These are phyloP conservation scores for Aspergillus costaricaensis DNA, from an alignment of 2,329 filamentous ascomycete genomes.

Conservation along the genomic window DNA sequence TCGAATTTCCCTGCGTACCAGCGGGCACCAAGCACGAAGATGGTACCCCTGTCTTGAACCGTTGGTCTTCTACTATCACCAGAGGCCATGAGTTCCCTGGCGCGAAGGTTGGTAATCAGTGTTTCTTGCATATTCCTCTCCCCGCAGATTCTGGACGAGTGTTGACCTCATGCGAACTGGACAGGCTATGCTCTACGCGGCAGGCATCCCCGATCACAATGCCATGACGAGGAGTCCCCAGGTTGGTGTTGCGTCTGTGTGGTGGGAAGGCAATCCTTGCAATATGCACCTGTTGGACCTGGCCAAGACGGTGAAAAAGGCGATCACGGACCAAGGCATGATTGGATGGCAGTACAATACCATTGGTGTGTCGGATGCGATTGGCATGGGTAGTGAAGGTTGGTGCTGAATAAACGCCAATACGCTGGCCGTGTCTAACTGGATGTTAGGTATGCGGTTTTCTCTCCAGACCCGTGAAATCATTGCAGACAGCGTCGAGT, in stretches of 20 bases:
- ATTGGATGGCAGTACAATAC: slow-evolving; percentile 95
- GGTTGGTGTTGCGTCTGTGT: slow-evolving; percentile 86
- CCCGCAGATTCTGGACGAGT: not conserved
- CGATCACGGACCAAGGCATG: slow-evolving; percentile 80
- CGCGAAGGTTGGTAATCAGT: slow-evolving; percentile 64
- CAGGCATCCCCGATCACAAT: slow-evolving; percentile 78
- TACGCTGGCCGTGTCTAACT: slow-evolving; percentile 18
- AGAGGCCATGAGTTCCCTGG: slow-evolving; percentile 86
- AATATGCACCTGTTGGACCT: slow-evolving; percentile 80
- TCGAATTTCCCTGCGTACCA: slow-evolving; percentile 59
- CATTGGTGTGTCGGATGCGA: slow-evolving; percentile 84
- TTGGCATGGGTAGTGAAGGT: slow-evolving; percentile 95
- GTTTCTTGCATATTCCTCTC: not conserved
- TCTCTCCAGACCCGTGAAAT: slow-evolving; percentile 88
- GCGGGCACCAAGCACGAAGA: slow-evolving; percentile 54
- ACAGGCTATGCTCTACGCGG: slow-evolving; percentile 91
- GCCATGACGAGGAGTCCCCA: slow-evolving; percentile 90
- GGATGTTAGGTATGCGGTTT: slow-evolving; percentile 78
- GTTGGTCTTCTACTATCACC: slow-evolving; percentile 81
- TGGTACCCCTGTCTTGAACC: slow-evolving; percentile 71
- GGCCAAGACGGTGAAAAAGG: slow-evolving; percentile 81
- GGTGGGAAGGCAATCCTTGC: slow-evolving; percentile 98
- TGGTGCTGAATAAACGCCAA: slow-evolving; percentile 23
- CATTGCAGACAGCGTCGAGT: slow-evolving; percentile 93
- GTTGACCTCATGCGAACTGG: slow-evolving; percentile 7